These are phyloP conservation scores for Aristolochia contorta DNA, from an alignment of 164 flowering plant species.

Conservation along the genomic window DNA sequence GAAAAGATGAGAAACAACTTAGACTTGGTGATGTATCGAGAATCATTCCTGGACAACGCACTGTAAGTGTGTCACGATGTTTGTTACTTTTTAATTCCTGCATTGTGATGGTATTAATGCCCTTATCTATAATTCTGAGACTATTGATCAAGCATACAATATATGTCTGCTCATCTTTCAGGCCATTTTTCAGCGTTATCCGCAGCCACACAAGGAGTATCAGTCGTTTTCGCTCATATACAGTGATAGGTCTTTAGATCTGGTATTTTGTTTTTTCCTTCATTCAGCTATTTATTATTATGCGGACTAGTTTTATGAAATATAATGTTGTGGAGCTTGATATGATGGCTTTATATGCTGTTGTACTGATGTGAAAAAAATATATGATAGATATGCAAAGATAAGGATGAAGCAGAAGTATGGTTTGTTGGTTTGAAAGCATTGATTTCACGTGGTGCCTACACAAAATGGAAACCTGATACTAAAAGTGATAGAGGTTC, in stretches of 20 bases:
- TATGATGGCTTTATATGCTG: background rate
- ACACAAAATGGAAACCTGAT: constrained; percentile 39
- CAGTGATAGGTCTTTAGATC: constrained; percentile 72
- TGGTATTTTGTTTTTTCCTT: constrained; percentile 37
- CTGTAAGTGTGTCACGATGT: constrained; percentile 47
- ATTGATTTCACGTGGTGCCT: constrained; percentile 43
- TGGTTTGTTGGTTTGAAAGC: constrained; percentile 90
- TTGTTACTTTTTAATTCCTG: background rate
- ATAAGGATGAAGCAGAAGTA: constrained; percentile 93
- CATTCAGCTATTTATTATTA: background rate
- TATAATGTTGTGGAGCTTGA: too few relatives aligned
- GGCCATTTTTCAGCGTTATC: constrained; percentile 88
- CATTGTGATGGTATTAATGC: background rate
- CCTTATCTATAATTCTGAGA: background rate
- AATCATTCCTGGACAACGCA: constrained; percentile 93
- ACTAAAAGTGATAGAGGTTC: constrained; percentile 33
- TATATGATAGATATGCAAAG: constrained; percentile 80
- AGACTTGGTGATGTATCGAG: constrained; percentile 63
- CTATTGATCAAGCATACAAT: background rate
- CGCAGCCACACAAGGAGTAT: constrained; percentile 89
- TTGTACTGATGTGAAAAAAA: background rate
- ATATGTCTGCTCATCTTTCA: constrained; percentile 23
- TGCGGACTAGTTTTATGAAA: too few relatives aligned
- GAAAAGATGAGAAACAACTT: constrained; percentile 76
- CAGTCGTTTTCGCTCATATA: constrained; percentile 87